Evolutionary conservation across 2,329 filamentous ascomycete species (phyloP).

Genomic region (Aspergillus novofumigatus): DNA sequence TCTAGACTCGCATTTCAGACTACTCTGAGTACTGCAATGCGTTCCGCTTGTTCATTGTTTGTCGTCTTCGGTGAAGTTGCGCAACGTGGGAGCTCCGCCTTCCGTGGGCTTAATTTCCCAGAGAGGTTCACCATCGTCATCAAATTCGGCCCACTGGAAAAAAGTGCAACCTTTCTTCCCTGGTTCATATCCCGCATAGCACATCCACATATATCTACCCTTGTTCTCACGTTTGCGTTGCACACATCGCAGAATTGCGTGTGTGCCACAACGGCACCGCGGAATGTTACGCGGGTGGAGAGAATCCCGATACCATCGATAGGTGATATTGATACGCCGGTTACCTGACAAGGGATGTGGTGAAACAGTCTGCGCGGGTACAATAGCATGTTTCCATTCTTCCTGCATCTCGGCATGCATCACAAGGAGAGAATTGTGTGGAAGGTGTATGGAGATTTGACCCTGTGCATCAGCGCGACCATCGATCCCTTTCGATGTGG

Average conservation of each 20-base stretch:
- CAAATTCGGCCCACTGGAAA: conserved; percentile 83
- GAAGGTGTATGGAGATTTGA: conserved; percentile 87
- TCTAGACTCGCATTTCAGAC: background rate
- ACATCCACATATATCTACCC: conserved; percentile 92
- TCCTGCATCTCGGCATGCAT: conserved; percentile 99
- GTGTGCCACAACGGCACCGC: conserved; percentile 68
- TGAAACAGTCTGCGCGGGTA: conserved; percentile 69
- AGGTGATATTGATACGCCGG: conserved; percentile 87
- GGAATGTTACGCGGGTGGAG: conserved; percentile 77
- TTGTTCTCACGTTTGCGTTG: conserved; percentile 71
- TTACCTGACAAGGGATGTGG: conserved; percentile 79
- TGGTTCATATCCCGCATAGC: conserved; percentile 58
- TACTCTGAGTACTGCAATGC: background rate
- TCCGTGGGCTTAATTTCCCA: conserved; percentile 42
- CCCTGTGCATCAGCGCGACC: conserved; percentile 62
- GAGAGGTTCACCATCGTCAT: conserved; percentile 76
- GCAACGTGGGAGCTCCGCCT: conserved; percentile 20
- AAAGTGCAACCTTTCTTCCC: conserved; percentile 61
- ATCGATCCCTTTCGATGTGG: conserved; percentile 7
- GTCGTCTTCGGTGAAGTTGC: conserved; percentile 19
- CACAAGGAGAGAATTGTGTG: conserved; percentile 86
- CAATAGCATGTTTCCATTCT: conserved; percentile 87
- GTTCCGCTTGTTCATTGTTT: background rate
- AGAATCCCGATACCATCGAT: conserved; percentile 74
- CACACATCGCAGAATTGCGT: conserved; percentile 68